Percentiles rank a stretch among this genome's conserved stretches.
These are phyloP conservation scores for Petrea volubilis DNA, from an alignment of 257 asterid genomes.

Conservation along the genomic window DNA sequence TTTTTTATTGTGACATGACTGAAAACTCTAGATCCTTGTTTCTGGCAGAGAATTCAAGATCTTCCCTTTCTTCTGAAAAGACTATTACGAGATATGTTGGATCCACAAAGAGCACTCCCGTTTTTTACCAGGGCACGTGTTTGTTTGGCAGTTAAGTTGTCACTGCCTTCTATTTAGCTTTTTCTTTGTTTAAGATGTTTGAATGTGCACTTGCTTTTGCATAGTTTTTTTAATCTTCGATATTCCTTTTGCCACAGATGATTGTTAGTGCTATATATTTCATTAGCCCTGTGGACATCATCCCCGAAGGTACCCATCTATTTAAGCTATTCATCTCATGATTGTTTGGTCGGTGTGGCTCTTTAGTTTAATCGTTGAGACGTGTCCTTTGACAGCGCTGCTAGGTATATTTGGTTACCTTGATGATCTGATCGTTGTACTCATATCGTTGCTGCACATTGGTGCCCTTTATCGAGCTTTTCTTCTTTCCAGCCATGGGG, in stretches of 20 bases:
- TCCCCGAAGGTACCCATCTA: slow-evolving; percentile 21
- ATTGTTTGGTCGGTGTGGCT: not conserved
- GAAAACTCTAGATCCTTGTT: slow-evolving; percentile 21
- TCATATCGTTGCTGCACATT: slow-evolving; percentile 79
- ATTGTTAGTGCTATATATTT: slow-evolving; percentile 18
- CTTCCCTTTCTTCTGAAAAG: slow-evolving; percentile 95
- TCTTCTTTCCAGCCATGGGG: slow-evolving; percentile 80
- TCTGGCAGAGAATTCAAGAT: slow-evolving; percentile 87
- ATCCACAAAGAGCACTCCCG: slow-evolving; percentile 94
- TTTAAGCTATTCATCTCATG: not conserved
- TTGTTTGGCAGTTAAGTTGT: slow-evolving; percentile 87
- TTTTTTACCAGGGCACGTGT: slow-evolving; percentile 75
- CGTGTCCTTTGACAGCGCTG: slow-evolving; percentile 39
- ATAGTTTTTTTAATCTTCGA: not conserved
- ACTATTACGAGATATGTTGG: slow-evolving; percentile 68
- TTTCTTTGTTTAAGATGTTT: not conserved
- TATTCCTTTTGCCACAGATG: not conserved
- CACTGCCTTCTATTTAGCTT: not conserved
- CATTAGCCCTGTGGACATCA: slow-evolving; percentile 25
- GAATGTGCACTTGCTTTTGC: not conserved
- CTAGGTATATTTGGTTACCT: slow-evolving; percentile 75
- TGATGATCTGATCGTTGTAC: slow-evolving; percentile 73
- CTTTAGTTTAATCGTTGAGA: not conserved
- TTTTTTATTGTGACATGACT: slow-evolving; percentile 16
- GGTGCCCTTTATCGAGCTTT: slow-evolving; percentile 94